A percentile compares a stretch with the other conserved stretches of the same genome.
Conservation (phyloP, 768 basidiomycete species). For the Leccinum fibrillosum region DNA sequence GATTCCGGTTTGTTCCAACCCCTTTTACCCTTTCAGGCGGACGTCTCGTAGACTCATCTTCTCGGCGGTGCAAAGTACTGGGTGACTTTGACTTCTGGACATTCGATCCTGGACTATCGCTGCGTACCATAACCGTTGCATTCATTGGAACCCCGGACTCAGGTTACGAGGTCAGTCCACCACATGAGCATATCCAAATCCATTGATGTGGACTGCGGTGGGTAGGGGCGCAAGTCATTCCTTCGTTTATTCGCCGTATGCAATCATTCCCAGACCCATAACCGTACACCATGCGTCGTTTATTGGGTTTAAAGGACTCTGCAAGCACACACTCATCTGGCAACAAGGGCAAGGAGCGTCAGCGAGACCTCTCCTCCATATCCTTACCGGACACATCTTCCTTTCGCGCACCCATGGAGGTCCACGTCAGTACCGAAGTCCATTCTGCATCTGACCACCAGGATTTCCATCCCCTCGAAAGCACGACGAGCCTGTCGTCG, state of each 20-base stretch:
- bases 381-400: slow-evolving; percentile 6
- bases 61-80: slow-evolving; percentile 1
- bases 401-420: slow-evolving; percentile 17
- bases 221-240: slow-evolving; percentile 6
- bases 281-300: slow-evolving; percentile 27
- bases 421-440: slow-evolving; percentile 30
- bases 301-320: slow-evolving; percentile 28
- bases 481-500: slow-evolving; percentile 15
- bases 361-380: slow-evolving; percentile 7
- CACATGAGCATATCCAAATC: slow-evolving; percentile 2
- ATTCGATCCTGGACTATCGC: neutral
- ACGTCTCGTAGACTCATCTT: neutral
- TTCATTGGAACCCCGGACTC: neutral
- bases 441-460: slow-evolving; percentile 19
- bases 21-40: neutral
- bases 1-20: slow-evolving; percentile 4
- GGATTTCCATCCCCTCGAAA: slow-evolving; percentile 17
- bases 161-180: slow-evolving; percentile 14
- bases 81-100: neutral
- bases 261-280: slow-evolving; percentile 12
- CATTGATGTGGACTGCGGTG: slow-evolving; percentile 18
- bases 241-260: slow-evolving; percentile 15
- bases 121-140: neutral
- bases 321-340: slow-evolving; percentile 5
- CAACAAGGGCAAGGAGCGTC: slow-evolving; percentile 26